A percentile compares a stretch with the other conserved stretches of the same genome.
phyloP scores from a whole-genome alignment of 495 filamentous ascomycete genomes.

The Apiosordaria backusii region DNA sequence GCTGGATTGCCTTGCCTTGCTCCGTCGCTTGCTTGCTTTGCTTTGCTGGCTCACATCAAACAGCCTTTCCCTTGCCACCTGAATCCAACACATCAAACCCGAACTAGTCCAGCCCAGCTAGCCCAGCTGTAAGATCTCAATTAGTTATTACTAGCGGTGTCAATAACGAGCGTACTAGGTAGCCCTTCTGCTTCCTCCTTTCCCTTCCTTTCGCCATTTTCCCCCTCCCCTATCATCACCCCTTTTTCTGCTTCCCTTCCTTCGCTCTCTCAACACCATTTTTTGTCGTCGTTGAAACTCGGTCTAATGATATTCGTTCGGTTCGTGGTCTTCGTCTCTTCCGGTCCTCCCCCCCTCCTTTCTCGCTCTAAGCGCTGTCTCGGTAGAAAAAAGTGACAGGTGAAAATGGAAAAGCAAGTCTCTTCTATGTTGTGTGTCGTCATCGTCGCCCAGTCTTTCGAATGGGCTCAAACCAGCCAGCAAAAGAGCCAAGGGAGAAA shows the following conservation, averaged over 20 bases:
- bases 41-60: not conserved
- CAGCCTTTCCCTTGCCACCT: not conserved
- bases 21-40: not conserved
- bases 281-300: not conserved
- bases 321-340: conserved; percentile 2
- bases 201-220: not conserved
- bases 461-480: not conserved
- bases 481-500: not conserved
- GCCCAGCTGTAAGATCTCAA: not conserved
- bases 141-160: conserved; percentile 7
- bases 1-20: not conserved
- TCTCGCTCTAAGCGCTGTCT: not conserved
- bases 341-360: conserved; percentile 1
- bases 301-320: not conserved
- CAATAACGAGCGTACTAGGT: not conserved
- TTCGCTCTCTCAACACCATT: not conserved
- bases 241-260: not conserved
- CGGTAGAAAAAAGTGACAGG: not conserved
- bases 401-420: not conserved
- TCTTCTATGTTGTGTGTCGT: not conserved
- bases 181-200: not conserved
- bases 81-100: not conserved
- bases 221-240: not conserved
- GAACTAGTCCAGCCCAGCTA: not conserved
- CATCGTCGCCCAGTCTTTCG: not conserved